Evolutionary conservation across 306 rosid species (phyloP).

Genomic region (Trifolium dubium): DNA sequence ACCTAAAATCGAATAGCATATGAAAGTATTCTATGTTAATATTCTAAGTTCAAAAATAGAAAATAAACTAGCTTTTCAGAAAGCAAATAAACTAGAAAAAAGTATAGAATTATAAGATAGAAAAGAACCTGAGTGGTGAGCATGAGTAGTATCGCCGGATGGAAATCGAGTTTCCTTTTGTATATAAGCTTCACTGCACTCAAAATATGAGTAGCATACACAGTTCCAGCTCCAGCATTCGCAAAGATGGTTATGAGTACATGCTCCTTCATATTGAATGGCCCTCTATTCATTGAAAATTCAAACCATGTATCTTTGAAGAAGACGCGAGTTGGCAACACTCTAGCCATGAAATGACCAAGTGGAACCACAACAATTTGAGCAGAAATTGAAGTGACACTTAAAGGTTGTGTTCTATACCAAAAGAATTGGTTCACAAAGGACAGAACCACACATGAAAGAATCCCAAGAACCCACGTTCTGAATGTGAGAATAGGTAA

Average conservation of each 20-base stretch:
- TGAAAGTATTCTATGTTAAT: neutral
- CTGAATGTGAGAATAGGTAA: slow-evolving; percentile 74
- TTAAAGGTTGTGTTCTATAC: slow-evolving; percentile 80
- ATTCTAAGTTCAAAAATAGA: neutral
- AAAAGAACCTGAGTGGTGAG: slow-evolving; percentile 79
- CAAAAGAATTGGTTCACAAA: slow-evolving; percentile 91
- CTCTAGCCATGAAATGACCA: slow-evolving; percentile 79
- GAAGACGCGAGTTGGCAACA: slow-evolving; percentile 55
- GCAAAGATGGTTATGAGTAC: slow-evolving; percentile 90
- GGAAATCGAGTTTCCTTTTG: slow-evolving; percentile 55
- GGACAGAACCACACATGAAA: slow-evolving; percentile 66
- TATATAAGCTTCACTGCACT: slow-evolving; percentile 77
- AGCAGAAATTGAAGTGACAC: slow-evolving; percentile 63
- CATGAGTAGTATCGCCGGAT: slow-evolving; percentile 78
- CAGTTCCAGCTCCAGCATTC: slow-evolving; percentile 67
- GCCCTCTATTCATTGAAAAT: slow-evolving; percentile 80
- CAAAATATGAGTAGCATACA: slow-evolving; percentile 70
- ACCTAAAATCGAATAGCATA: slow-evolving; percentile 41
- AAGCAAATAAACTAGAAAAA: no score
- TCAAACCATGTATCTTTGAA: slow-evolving; percentile 58
- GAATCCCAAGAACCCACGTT: slow-evolving; percentile 82
- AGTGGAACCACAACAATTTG: slow-evolving; percentile 94
- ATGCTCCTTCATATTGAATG: slow-evolving; percentile 85
- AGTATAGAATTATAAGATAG: neutral
- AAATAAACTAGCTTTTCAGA: no score